Evolutionary conservation across 2,329 filamentous ascomycete genomes (phyloP), one percentile per base, ranked within the genome.

Genomic region (Phaeosphaeriaceae sp.): DNA sequence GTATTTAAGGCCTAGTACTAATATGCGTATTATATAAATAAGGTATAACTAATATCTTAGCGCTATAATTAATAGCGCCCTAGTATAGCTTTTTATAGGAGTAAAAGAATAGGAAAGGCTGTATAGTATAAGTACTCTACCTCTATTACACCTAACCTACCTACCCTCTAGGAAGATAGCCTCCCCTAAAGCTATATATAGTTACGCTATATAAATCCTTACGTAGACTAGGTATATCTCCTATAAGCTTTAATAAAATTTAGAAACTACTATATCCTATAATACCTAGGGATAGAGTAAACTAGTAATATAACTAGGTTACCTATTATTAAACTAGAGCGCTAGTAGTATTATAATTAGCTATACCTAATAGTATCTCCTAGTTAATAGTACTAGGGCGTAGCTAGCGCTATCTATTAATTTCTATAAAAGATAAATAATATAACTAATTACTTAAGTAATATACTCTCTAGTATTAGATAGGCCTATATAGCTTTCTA

Each of bases 381-480:
- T 45, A 34, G 15, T 34, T n/a, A 20, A 23, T 38, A 45, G 42
- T 45, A 20, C 34, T 29, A n/a, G n/a, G n/a, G n/a, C n/a, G n/a
- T 39, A 45, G 42, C 42, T 45, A 15, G 34, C 42, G 42, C 42
- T 45, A 26, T 45, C 34, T n/a, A 45, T 45, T 32, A 18, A 21
- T 30, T 45, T 15, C 42, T 45, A 20, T 16, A 45, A 34, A n/a
- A n/a, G n/a, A n/a, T n/a, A n/a, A n/a, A n/a, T n/a, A n/a, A n/a
- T n/a, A n/a, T n/a, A n/a, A n/a, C n/a, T n/a, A 18, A 45, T 45
- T 9, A 26, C 34, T 45, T 45, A 26, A 45, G 33, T 45, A 18
- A 33, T 23, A 45, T 37, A 43, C 30, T 43, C 36, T 29, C 34
- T n/a, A 38, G 30, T 11, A 15, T 45, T 16, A 32, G 42, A 45